Evolutionary conservation across 495 filamentous ascomycete species (phyloP).

Genomic region (Lasiosphaeria miniovina): DNA sequence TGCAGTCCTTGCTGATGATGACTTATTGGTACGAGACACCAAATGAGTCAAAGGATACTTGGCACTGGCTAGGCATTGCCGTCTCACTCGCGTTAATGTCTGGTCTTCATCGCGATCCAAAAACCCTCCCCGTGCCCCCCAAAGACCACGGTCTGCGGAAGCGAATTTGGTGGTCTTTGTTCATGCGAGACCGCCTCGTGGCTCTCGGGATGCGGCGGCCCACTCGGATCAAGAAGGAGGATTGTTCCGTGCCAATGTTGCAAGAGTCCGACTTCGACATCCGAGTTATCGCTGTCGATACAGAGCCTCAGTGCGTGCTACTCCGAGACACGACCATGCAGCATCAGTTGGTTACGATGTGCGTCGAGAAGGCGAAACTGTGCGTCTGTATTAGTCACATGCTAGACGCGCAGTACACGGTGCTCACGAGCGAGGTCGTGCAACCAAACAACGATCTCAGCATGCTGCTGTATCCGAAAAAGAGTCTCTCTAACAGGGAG

Average conservation of each 20-base stretch:
- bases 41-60: conserved; percentile 85
- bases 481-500: conserved; percentile 70
- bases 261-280: conserved; percentile 81
- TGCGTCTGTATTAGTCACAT: conserved; percentile 82
- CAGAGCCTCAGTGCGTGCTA: conserved; percentile 64
- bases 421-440: conserved; percentile 74
- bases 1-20: conserved; percentile 80
- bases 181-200: conserved; percentile 84
- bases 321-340: conserved; percentile 63
- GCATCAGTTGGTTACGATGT: conserved; percentile 74
- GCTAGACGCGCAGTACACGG: conserved; percentile 82
- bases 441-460: conserved; percentile 69
- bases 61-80: conserved; percentile 90
- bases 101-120: conserved; percentile 77
- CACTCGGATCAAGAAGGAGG: conserved; percentile 82
- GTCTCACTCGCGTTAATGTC: conserved; percentile 81
- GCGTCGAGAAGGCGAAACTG: conserved; percentile 88
- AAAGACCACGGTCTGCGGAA: conserved; percentile 78
- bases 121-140: conserved; percentile 63
- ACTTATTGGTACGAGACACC: conserved; percentile 91
- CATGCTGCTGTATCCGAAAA: conserved; percentile 88
- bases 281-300: conserved; percentile 58
- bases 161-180: conserved; percentile 92
- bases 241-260: conserved; percentile 88
- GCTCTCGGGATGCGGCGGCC: conserved; percentile 87